Percentiles rank a stretch among this genome's conserved stretches.
These are phyloP conservation scores for Colletotrichum tofieldiae DNA, from an alignment of 2,329 filamentous ascomycete species.

Conservation along the genomic window DNA sequence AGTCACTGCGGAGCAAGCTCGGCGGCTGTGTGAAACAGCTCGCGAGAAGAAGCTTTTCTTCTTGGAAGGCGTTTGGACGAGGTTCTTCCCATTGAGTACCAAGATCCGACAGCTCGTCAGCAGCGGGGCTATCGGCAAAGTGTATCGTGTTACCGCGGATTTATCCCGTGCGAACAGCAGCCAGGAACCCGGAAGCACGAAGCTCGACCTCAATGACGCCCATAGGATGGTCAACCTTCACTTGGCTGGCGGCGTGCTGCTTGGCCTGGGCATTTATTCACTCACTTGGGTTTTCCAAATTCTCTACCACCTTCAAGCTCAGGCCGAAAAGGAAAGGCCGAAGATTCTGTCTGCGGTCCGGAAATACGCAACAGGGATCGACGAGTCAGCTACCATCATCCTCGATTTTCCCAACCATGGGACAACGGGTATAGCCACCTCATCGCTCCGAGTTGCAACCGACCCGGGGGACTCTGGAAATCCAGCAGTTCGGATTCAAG, in stretches of 20 bases:
- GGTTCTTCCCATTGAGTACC: conserved; percentile 88
- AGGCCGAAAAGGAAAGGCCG: conserved; percentile 78
- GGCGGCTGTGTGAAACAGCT: conserved; percentile 80
- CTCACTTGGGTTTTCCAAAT: conserved; percentile 93
- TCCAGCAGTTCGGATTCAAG: conserved; percentile 85
- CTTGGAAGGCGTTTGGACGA: conserved; percentile 92
- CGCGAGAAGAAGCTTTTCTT: conserved; percentile 80
- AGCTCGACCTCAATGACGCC: conserved; percentile 70
- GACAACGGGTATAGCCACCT: conserved; percentile 81
- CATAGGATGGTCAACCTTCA: conserved; percentile 87
- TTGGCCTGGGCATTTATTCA: conserved; percentile 90
- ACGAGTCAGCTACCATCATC: conserved; percentile 83
- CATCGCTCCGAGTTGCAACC: conserved; percentile 73
- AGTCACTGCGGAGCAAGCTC: conserved; percentile 83
- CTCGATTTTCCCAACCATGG: conserved; percentile 79
- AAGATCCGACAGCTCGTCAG: conserved; percentile 77
- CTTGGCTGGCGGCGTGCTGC: conserved; percentile 84
- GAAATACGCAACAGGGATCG: conserved; percentile 81
- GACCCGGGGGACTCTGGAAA: conserved; percentile 72
- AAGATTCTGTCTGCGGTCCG: conserved; percentile 78
- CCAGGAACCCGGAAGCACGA: conserved; percentile 66
- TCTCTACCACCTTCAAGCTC: conserved; percentile 84
- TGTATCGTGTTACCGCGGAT: conserved; percentile 73
- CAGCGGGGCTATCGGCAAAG: conserved; percentile 69
- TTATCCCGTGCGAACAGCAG: conserved; percentile 73